Conservation (phyloP, 495 filamentous ascomycete genomes). For the Aspergillus carlsbadensis region DNA sequence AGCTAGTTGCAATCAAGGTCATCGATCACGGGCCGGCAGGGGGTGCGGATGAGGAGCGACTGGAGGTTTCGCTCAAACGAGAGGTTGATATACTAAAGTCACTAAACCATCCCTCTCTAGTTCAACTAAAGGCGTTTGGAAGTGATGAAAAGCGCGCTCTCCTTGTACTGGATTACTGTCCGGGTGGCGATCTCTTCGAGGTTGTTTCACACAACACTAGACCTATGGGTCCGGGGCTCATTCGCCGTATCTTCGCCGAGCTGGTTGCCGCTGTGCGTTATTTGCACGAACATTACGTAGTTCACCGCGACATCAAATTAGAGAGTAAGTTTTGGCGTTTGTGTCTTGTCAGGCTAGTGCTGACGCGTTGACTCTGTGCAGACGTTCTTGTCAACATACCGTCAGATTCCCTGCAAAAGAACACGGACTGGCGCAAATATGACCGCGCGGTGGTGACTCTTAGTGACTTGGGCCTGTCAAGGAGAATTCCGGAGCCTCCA, state of each 20-base stretch:
- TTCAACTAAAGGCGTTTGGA: constrained; percentile 85
- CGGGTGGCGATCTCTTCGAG: constrained; percentile 94
- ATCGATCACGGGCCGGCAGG: constrained; percentile 92
- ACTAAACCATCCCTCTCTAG: constrained; percentile 83
- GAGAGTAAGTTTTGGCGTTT: constrained; percentile 69
- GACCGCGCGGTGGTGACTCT: constrained; percentile 81
- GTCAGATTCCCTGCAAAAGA: constrained; percentile 46
- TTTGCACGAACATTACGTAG: constrained; percentile 80
- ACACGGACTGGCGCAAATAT: constrained; percentile 65
- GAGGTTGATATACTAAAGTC: constrained; percentile 90
- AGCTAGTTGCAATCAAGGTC: constrained; percentile 90
- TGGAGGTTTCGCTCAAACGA: constrained; percentile 88
- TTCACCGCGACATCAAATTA: constrained; percentile 96
- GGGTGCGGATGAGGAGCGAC: constrained; percentile 81
- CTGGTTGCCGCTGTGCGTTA: constrained; percentile 81
- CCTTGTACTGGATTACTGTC: constrained; percentile 85
- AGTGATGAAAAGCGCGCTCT: constrained; percentile 77
- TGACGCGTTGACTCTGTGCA: constrained; percentile 36
- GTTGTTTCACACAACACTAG: constrained; percentile 67
- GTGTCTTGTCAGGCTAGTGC: constrained; percentile 12
- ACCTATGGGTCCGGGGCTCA: constrained; percentile 62
- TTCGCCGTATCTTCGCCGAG: constrained; percentile 88
- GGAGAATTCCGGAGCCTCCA: constrained; percentile 71
- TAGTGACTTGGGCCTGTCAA: constrained; percentile 88
- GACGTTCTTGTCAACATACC: constrained; percentile 89